phyloP scores from a whole-genome alignment of 352 stramenopile species.

The Phytopythium chamaehyphon region DNA sequence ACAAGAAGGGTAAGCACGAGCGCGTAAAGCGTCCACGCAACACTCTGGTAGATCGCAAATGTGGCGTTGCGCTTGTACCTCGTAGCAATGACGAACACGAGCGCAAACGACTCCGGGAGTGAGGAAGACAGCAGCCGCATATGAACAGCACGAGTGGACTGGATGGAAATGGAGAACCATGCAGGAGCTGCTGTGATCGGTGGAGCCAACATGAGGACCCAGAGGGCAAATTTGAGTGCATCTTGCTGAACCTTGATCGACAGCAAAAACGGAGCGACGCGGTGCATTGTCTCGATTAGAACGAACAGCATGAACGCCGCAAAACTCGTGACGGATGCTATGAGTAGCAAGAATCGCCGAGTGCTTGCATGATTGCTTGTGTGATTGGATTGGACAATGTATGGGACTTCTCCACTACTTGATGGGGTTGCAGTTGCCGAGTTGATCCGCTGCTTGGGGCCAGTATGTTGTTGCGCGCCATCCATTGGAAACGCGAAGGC shows the following conservation, averaged over 20 bases:
- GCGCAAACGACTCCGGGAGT: conserved; percentile 19
- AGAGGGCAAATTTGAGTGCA: conserved; percentile 32
- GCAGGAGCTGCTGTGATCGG: conserved; percentile 55
- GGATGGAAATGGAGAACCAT: conserved; percentile 56
- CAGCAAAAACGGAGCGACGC: conserved; percentile 32
- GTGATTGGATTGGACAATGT: conserved; percentile 6
- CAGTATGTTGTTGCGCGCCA: no score
- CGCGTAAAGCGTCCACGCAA: conserved; percentile 54
- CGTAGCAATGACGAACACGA: conserved; percentile 17
- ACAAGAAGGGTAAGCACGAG: conserved; percentile 44
- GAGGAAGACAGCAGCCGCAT: conserved; percentile 29
- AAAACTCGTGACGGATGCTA: conserved; percentile 51
- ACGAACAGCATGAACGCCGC: conserved; percentile 62
- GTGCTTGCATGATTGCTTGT: conserved; percentile 20
- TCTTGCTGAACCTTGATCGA: conserved; percentile 27
- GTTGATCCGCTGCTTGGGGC: no score
- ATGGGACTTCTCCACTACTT: background rate
- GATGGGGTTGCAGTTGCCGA: no score
- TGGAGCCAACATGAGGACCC: conserved; percentile 38
- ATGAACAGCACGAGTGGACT: conserved; percentile 13
- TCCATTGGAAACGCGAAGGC: no score
- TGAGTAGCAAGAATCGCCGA: conserved; percentile 51
- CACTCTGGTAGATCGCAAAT: conserved; percentile 67
- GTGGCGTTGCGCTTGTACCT: conserved; percentile 43
- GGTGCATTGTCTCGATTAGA: conserved; percentile 44